phyloP scores from a whole-genome alignment of 2,329 filamentous ascomycete species.

The Monosporascus sp. region DNA sequence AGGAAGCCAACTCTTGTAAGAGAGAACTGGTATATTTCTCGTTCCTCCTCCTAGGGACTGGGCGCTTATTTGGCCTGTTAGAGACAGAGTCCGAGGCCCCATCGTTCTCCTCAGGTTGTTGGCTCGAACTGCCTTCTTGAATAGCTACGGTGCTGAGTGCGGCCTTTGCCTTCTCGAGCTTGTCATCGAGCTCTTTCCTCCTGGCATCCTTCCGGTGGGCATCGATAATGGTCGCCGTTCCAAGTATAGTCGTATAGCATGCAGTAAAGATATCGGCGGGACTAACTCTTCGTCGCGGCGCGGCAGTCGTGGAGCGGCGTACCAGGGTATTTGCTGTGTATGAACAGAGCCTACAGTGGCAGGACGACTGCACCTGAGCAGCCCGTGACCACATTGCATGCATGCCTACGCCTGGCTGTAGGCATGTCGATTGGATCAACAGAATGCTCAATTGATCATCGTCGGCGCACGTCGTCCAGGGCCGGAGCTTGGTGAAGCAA shows the following conservation, averaged over 20 bases:
- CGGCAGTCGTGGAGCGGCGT: constrained; percentile 44
- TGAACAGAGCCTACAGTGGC: constrained; percentile 58
- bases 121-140: constrained; percentile 17
- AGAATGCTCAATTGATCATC: constrained; percentile 9
- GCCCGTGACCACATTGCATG: constrained; percentile 63
- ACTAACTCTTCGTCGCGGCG: constrained; percentile 43
- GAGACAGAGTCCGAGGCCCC: neutral
- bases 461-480: neutral
- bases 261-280: constrained; percentile 56
- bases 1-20: constrained; percentile 15
- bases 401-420: constrained; percentile 54
- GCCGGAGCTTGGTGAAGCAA: no score
- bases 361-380: constrained; percentile 53
- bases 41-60: neutral
- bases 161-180: constrained; percentile 49
- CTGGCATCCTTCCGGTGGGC: constrained; percentile 52
- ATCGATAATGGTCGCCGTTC: constrained; percentile 59
- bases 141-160: constrained; percentile 36
- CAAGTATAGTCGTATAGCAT: constrained; percentile 63
- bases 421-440: constrained; percentile 20
- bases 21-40: constrained; percentile 2
- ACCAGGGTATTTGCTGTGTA: constrained; percentile 42
- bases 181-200: constrained; percentile 54
- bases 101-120: neutral
- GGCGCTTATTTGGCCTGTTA: neutral